These are phyloP conservation scores for Anaeromyces robustus DNA, from an alignment of 192 early-diverging fungal genomes.

Conservation along the genomic window DNA sequence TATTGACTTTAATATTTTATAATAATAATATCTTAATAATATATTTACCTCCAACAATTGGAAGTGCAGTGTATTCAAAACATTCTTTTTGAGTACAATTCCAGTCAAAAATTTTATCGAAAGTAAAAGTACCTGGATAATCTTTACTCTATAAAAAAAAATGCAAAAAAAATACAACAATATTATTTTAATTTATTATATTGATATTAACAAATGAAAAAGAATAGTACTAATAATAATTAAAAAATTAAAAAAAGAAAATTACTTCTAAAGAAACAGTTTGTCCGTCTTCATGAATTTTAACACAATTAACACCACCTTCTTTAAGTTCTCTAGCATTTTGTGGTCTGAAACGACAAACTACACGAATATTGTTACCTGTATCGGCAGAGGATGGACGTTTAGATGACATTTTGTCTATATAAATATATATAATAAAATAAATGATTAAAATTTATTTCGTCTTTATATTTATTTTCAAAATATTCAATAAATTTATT, in stretches of 20 bases:
- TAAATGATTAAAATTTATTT: no score
- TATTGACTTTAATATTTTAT: no score
- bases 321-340: slow-evolving; percentile 81
- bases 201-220: no score
- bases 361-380: slow-evolving; percentile 81
- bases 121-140: slow-evolving; percentile 62
- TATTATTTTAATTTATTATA: no score
- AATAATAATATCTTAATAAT: no score
- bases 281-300: slow-evolving; percentile 58
- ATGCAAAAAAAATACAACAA: no score
- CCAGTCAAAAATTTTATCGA: slow-evolving; percentile 82
- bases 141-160: slow-evolving; percentile 26
- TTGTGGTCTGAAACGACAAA: slow-evolving; percentile 93
- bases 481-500: no score
- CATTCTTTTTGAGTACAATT: slow-evolving; percentile 67
- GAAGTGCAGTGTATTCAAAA: slow-evolving; percentile 79
- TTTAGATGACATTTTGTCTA: background rate
- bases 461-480: no score
- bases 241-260: no score
- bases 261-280: slow-evolving; percentile 40
- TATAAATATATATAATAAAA: no score
- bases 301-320: slow-evolving; percentile 74
- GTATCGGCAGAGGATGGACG: background rate
- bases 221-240: no score
- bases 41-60: slow-evolving; percentile 88